phyloP scores from a whole-genome alignment of 2,329 filamentous ascomycete species.

The Sphaerulina vaccinii region DNA sequence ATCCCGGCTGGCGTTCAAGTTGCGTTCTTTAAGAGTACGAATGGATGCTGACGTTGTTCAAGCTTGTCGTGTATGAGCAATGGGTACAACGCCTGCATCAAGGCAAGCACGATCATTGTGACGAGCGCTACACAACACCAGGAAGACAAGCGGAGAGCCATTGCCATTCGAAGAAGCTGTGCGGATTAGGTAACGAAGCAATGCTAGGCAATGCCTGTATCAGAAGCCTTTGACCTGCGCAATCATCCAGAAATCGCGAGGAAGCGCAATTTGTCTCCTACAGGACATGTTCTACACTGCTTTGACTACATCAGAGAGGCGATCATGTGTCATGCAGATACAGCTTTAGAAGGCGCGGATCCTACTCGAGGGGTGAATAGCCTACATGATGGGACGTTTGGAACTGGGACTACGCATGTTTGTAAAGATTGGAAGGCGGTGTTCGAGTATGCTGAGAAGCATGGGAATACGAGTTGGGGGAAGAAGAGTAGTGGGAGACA shows the following conservation, averaged over 20 bases:
- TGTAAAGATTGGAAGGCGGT: conserved; percentile 4
- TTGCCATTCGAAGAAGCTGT: too few relatives aligned
- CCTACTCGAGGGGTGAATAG: background rate
- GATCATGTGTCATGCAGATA: conserved; percentile 15
- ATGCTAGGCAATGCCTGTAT: too few relatives aligned
- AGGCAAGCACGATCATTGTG: too few relatives aligned
- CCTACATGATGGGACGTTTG: background rate
- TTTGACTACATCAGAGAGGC: conserved; percentile 12
- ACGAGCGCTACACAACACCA: too few relatives aligned
- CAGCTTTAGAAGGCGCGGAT: conserved; percentile 7
- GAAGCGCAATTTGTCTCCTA: background rate
- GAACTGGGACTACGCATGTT: conserved; percentile 2
- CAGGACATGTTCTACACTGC: conserved; percentile 8
- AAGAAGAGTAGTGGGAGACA: background rate
- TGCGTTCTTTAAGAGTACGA: too few relatives aligned
- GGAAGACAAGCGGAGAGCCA: too few relatives aligned
- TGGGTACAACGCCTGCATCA: too few relatives aligned
- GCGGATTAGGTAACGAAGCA: too few relatives aligned
- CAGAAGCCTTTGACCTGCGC: background rate
- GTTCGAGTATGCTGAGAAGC: background rate
- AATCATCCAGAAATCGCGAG: background rate
- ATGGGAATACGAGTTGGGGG: background rate
- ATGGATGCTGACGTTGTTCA: too few relatives aligned
- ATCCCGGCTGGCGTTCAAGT: too few relatives aligned
- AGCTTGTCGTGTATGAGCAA: too few relatives aligned